Percentiles rank a stretch among this genome's conserved stretches.
phyloP scores from a whole-genome alignment of 345 rosid species.

The Eucalyptus tenuipes region DNA sequence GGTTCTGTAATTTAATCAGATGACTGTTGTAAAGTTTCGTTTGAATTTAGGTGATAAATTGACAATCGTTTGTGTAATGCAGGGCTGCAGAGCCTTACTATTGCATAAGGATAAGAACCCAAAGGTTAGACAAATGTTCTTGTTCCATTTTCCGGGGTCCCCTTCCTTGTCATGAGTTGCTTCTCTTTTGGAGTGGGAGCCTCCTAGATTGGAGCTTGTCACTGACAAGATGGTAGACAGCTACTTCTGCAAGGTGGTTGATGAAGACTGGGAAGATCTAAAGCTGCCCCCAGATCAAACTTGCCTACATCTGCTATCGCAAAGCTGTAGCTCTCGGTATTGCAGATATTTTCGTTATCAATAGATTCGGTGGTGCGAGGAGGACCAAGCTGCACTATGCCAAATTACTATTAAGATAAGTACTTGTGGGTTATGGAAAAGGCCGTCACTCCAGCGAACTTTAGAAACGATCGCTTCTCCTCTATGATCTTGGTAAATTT shows the following conservation, averaged over 20 bases:
- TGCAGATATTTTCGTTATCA: neutral
- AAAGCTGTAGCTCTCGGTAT: slow-evolving; percentile 44
- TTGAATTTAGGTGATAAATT: neutral
- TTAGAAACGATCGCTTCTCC: neutral
- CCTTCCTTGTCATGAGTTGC: neutral
- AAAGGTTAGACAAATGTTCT: slow-evolving; percentile 26
- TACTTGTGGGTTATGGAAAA: neutral
- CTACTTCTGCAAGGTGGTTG: slow-evolving; percentile 48
- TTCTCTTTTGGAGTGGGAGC: slow-evolving; percentile 54
- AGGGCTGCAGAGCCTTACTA: slow-evolving; percentile 94
- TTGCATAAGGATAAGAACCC: slow-evolving; percentile 79
- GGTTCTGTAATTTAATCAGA: slow-evolving; percentile 25
- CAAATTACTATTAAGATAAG: neutral
- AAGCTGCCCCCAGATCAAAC: slow-evolving; percentile 42
- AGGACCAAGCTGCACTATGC: neutral
- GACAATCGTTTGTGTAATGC: neutral
- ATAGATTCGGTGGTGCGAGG: neutral
- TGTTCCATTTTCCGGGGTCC: neutral
- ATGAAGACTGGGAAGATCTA: slow-evolving; percentile 52
- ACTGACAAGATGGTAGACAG: slow-evolving; percentile 37
- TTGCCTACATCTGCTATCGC: slow-evolving; percentile 44
- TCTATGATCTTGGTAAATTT: neutral
- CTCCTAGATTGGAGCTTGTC: slow-evolving; percentile 46
- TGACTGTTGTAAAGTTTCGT: neutral
- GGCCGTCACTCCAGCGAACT: neutral